Conservation (phyloP, 768 basidiomycete species). For the Phlegmacium glaucopus region DNA sequence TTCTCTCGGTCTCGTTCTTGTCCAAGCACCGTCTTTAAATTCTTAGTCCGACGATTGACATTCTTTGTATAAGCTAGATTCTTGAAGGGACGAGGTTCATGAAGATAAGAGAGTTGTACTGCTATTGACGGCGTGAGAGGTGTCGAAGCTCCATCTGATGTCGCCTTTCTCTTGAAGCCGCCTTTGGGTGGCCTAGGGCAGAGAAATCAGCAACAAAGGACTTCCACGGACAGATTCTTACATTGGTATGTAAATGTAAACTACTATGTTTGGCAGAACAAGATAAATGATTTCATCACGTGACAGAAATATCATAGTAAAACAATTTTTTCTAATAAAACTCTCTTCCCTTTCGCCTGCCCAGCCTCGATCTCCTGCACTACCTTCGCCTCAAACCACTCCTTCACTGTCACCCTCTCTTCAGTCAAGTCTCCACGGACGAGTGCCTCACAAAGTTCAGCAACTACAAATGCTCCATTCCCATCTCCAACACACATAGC, state of each 20-base stretch:
- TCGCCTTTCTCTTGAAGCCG: constrained; percentile 36
- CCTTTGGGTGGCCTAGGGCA: constrained; percentile 44
- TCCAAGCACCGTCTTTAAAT: constrained; percentile 71
- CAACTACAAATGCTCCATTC: constrained; percentile 73
- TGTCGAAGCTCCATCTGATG: constrained; percentile 42
- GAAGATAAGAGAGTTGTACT: constrained; percentile 71
- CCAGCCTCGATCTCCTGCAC: constrained; percentile 45
- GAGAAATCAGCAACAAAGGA: neutral
- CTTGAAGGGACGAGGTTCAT: constrained; percentile 75
- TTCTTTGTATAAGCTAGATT: constrained; percentile 69
- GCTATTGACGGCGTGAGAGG: constrained; percentile 58
- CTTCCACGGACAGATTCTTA: too few relatives aligned
- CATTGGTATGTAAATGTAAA: too few relatives aligned
- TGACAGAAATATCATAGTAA: too few relatives aligned
- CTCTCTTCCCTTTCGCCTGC: constrained; percentile 64
- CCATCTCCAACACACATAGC: constrained; percentile 56
- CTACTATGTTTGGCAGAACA: too few relatives aligned
- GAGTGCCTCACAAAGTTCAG: constrained; percentile 66
- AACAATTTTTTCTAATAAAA: constrained; percentile 60
- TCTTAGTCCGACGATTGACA: constrained; percentile 69
- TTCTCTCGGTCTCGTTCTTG: constrained; percentile 79
- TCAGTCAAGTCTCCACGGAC: constrained; percentile 30
- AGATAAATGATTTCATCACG: too few relatives aligned
- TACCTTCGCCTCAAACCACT: constrained; percentile 55
- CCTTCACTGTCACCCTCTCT: constrained; percentile 43